Percentiles rank a stretch among this genome's conserved stretches.
Conservation (phyloP, 1,284 basidiomycete species). For the Coniferiporia weirii region DNA sequence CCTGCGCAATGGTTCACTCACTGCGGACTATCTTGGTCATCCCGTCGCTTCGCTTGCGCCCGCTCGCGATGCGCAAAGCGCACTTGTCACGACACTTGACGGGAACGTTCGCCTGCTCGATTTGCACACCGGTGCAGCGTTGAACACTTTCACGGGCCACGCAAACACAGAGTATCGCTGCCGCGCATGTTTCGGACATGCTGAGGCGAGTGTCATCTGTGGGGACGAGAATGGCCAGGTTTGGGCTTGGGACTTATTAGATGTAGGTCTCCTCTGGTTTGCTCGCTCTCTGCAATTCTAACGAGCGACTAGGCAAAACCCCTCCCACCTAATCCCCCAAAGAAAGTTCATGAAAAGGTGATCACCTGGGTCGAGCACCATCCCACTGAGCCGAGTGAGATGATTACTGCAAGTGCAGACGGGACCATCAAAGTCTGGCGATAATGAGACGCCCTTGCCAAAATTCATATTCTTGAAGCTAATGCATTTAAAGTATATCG, state of each 20-base stretch:
- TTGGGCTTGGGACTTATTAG: constrained; percentile 91
- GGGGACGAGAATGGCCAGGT: constrained; percentile 89
- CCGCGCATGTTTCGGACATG: constrained; percentile 78
- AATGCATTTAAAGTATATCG: constrained; percentile 9
- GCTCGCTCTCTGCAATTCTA: background rate
- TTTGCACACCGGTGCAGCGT: constrained; percentile 70
- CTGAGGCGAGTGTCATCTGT: constrained; percentile 75
- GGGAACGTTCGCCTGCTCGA: constrained; percentile 86
- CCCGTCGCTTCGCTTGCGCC: constrained; percentile 82
- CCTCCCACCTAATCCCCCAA: constrained; percentile 60
- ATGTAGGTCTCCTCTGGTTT: constrained; percentile 45
- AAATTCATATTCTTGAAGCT: background rate
- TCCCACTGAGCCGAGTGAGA: constrained; percentile 74
- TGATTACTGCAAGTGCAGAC: constrained; percentile 86
- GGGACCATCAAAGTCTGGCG: constrained; percentile 82
- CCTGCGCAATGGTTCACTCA: constrained; percentile 84
- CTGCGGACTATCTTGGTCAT: constrained; percentile 83
- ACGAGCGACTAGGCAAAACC: constrained; percentile 50
- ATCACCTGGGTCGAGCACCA: constrained; percentile 91
- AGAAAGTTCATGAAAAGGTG: constrained; percentile 73
- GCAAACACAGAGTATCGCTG: constrained; percentile 70
- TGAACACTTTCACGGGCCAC: constrained; percentile 85
- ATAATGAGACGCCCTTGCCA: constrained; percentile 25
- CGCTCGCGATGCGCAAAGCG: constrained; percentile 67
- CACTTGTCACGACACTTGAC: constrained; percentile 82